Evolutionary conservation across 1,139 yeast species (phyloP), one percentile per base, ranked within the genome.

Genomic region (Blastobotrys elegans): DNA sequence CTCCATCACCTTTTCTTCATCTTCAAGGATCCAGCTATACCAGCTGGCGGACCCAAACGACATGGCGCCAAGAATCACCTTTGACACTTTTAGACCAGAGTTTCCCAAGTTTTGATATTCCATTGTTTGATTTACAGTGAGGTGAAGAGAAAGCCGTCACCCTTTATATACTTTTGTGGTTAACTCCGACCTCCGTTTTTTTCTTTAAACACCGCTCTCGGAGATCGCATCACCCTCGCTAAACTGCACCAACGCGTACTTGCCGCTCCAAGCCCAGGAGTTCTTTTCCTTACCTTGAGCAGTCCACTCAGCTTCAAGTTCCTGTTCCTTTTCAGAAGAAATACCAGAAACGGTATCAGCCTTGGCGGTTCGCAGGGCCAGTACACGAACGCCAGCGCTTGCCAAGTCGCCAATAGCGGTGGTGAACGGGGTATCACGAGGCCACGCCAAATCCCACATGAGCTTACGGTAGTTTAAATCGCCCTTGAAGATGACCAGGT

Each of bases 321-420:
- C 72, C 56, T 84, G 90, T 55, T 85, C 84, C 27, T 77, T 69
- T 2, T 96, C 97, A 29, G 58, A 63, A 37, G 74, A 70, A 53
- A 92, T 76, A 2, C 95, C 97, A 44, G 85, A 96, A 48, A 85
- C 83, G n/a, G 90, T 97, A 64, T 94, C 98, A 0, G 97, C 97
- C 67, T 92, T 92, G 66, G 96, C 83, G 2, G 98, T 92, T 71
- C 99, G 79, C 59, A 92, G 74, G 27, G 95, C 77, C 53, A 88
- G 70, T 21, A 87, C 61, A 14, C 80, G 81, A 48, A 92, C 71
- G 7, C 82, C 82, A 48, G 68, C 64, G 1, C 65, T 55, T 0
- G 84, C 83, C 57, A 90, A 73, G 11, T 79, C 77, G 49, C 85
- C 87, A 53, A 90, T 76, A 2, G 96, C 92, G 0, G 69, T 66